Evolutionary conservation across 2,329 filamentous ascomycete genomes (phyloP), one percentile per base, ranked within the genome.

Genomic region (Penicillium sp.): DNA sequence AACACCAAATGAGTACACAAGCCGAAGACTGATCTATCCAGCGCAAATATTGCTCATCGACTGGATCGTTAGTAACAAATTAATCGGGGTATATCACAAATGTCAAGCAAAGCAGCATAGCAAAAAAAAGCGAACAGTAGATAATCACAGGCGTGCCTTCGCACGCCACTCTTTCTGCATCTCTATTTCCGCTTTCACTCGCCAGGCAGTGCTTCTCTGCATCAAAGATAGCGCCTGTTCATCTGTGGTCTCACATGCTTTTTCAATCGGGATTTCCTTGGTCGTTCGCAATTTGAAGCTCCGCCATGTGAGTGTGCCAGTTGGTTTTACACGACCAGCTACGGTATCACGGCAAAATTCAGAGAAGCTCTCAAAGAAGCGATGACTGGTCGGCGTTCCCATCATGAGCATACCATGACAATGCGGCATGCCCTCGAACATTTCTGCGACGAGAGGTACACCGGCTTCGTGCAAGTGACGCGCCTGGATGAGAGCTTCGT

Each of bases 381-480:
- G 77, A 60, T 67, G 73, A 3, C 80, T 73, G 29, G 73, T 77
- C 1, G 76, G 66, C 2, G 79, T 67, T 4, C 73, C 71, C 1
- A 77, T 71, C 51, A 90, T 72, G 1, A 89, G 58, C 58, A 85
- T 64, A 0, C 81, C 83, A 66, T 90, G 77, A 46, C 75, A 77
- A 54, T 79, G 76, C 9, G 76, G 76, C 72, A 77, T 76, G 9
- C 75, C 76, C 54, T 79, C 76, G 45, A 74, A 77, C 44, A 72
- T 71, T 44, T 77, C 71, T 5, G 75, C 67, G 3, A 73, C 58
- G 9, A 77, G 69, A 1, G 69, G 55, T 4, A 65, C 71, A 22
- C 75, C 75, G 8, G 62, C 71, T 14, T 68, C 63, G 53, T 75
- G 67, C 29, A 77, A 65, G 27, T 71, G 73, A 18, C 75, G 71